Conservation (phyloP, 139 green algal genomes). For the Deuterostichococcus epilithicus region DNA sequence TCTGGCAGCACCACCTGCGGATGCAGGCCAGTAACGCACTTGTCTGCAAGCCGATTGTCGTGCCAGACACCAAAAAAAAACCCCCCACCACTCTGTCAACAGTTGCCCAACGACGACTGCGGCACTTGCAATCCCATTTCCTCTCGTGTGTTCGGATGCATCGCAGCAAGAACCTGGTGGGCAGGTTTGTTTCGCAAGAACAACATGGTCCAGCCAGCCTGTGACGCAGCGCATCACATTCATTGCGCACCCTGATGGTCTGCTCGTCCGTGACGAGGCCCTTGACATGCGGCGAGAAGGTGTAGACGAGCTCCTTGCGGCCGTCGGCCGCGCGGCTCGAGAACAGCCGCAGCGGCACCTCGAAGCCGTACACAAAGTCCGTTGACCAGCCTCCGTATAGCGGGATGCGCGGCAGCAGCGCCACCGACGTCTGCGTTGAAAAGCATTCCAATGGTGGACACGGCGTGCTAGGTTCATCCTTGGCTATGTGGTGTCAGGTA, state of each 20-base stretch:
- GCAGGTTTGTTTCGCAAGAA: background rate
- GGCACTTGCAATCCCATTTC: too few relatives aligned
- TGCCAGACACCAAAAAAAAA: background rate
- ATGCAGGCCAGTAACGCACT: background rate
- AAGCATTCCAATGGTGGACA: background rate
- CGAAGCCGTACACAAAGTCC: constrained; percentile 65
- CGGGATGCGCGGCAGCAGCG: constrained; percentile 72
- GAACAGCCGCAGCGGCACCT: constrained; percentile 54
- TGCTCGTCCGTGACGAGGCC: constrained; percentile 39
- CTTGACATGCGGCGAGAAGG: constrained; percentile 32
- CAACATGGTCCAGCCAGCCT: background rate
- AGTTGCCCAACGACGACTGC: background rate
- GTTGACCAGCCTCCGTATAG: constrained; percentile 78
- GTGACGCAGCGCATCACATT: background rate
- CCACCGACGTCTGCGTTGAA: constrained; percentile 28
- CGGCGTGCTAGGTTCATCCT: background rate
- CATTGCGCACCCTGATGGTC: constrained; percentile 30
- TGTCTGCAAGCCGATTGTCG: background rate
- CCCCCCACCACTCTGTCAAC: background rate
- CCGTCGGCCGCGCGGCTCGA: constrained; percentile 16
- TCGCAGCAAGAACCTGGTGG: background rate
- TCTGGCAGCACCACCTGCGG: constrained; percentile 77
- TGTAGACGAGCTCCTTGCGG: constrained; percentile 12
- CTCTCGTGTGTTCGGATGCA: too few relatives aligned
- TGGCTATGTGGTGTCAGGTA: too few relatives aligned